Base-by-base conservation (phyloP, 495 filamentous ascomycete species). In the Daldinia caldariorum region DNA sequence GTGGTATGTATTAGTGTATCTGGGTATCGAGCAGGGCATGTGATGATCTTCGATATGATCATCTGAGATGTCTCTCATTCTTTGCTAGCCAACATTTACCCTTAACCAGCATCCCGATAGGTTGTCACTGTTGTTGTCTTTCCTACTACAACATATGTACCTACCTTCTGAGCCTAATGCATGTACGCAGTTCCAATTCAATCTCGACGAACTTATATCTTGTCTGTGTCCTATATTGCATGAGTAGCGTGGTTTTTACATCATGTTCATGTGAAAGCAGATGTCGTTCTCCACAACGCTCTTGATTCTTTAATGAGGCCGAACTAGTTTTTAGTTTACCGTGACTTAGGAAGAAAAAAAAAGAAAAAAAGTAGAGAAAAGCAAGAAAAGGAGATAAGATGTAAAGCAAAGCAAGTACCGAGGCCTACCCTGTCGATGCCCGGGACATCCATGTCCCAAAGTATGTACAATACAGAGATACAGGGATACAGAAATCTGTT, bases 351-450 rank as follows among this genome's bases (percentile, higher is more conserved):
- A 39, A 22, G 54, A 16, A 35, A 32, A 18, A 7, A 39, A 22
- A 57, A 22, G 54, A 16, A 35, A 32, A 18, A 7, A 39, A 22
- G 39, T 13, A 35, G 14, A 18, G 7, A 39, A 22, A 57, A 22
- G 54, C 18, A 57, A n/a, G 34, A 26, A 37, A 57, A 41, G 10
- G 18, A 38, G 20, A 20, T 39, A 39, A 58, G 31, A 31, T 37
- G 31, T 3, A 26, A 26, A 26, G 26, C 26, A 26, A 26, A 26
- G 26, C 32, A 59, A 66, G 63, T 66, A 43, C 63, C 43, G 63
- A 66, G 34, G 43, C 9, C 8, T 59, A 50, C 45, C 55, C 34
- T 59, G 55, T 53, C n/a, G 1, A 57, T 29, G 51, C 38, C 31
- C 26, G 20, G 37, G 32, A 63, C 49, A 43, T n/a, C n/a, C 45